Base-by-base conservation (phyloP, 2,329 filamentous ascomycete species). In the Fusarium sp. region DNA sequence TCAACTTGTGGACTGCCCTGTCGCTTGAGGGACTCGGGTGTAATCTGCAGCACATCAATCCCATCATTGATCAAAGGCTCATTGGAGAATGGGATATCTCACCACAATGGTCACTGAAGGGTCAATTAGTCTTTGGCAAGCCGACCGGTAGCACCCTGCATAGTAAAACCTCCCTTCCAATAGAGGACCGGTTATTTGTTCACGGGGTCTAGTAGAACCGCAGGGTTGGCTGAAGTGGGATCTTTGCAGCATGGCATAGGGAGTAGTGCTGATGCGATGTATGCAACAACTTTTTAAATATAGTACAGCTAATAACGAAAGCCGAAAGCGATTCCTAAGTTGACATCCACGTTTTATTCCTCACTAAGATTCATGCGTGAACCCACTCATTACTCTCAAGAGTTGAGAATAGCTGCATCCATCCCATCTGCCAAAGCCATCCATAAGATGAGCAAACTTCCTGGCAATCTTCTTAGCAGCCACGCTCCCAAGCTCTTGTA, bases 41-140 rank as follows among this genome's bases (percentile, higher is more conserved):
- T 17, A 72, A 70, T 12, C 17, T 72, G 5, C 66, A 72, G 10
- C 69, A 72, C 20, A 58, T 66, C 26, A 72, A 72, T 24, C 69
- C 69, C 3, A 42, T 66, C 13, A 35, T 72, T 14, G 69, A 72
- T 15, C 66, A 72, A 33, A 65, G 47, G 17, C 35, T 72, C 20
- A n/a, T 64, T 11, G 45, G 58, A n/a, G 47, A 69, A 18, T 72
- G 69, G 69, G 13, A 51, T 14, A 63, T 70, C 17, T 69, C 61
- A 9, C 62, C 66, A 39, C 62, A 69, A 24, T 72, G 66, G 69
- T 60, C 57, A 14, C 44, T 72, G 28, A 72, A 72, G 47, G 66
- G 57, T 6, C 69, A 72, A 52, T 44, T 72, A 33, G 66, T 72
- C 6, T 72, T 72, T 35, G 69, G 69, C 28, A 48, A 44, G 8